Percentiles rank a stretch among this genome's conserved stretches.
These are phyloP conservation scores for Apiospora aurea DNA, from an alignment of 2,329 filamentous ascomycete species.

Conservation along the genomic window DNA sequence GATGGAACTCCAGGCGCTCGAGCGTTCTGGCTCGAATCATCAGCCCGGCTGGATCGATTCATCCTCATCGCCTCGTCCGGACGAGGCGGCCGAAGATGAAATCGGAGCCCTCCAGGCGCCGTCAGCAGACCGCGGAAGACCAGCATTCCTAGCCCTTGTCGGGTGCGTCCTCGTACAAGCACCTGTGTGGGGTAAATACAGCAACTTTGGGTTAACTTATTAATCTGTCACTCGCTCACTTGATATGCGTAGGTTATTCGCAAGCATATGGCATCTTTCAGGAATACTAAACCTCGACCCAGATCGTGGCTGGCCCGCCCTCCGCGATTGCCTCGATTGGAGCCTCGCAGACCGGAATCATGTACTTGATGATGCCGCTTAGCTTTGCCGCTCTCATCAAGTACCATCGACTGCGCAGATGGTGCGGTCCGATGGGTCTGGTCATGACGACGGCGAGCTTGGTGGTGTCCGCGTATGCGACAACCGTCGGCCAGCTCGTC, in stretches of 20 bases:
- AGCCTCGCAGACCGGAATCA: slow-evolving; percentile 57
- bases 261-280: background rate
- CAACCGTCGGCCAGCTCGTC: slow-evolving; percentile 53
- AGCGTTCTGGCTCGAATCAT: slow-evolving; percentile 4
- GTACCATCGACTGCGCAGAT: background rate
- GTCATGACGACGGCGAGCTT: slow-evolving; percentile 26
- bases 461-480: slow-evolving; percentile 27
- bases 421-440: slow-evolving; percentile 41
- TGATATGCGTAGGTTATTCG: background rate
- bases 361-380: slow-evolving; percentile 57
- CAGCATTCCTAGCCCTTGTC: background rate
- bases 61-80: background rate
- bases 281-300: slow-evolving; percentile 7
- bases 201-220: too few species aligned
- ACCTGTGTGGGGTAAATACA: slow-evolving; percentile 2
- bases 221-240: background rate
- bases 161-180: background rate
- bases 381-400: background rate
- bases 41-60: background rate
- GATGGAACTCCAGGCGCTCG: background rate
- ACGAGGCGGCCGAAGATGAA: background rate
- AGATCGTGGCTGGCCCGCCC: background rate
- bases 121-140: background rate
- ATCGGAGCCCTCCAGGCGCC: background rate
- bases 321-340: background rate